Base-by-base conservation (phyloP, 1,284 basidiomycete genomes). In the Marasmius tenuissimus region DNA sequence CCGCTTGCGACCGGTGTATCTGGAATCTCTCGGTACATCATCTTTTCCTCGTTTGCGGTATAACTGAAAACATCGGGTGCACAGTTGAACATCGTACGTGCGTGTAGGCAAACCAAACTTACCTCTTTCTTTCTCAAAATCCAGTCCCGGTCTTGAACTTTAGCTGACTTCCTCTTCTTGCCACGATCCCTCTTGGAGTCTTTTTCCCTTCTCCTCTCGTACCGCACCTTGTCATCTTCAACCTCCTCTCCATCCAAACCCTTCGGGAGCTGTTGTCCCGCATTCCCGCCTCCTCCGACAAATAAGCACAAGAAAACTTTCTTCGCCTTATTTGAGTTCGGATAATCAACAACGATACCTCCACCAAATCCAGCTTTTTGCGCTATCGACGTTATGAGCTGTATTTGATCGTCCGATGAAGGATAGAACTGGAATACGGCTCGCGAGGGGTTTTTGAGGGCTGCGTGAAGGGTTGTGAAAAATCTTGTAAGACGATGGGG, bases 371-470 rank as follows among this genome's bases (percentile, higher is more conserved):
- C 97, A 5, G 97, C 95, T 65, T 88, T 89, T 70, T 96, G 95
- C 1, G 97, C 97, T 67, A 91, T 91, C 4, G 89, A 88, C 54
- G 97, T 98, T 72, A 99, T 97, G 63, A 99, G 87, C 67, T 93
- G 91, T 68, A 98, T 90, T 77, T 98, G 96, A 73, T 98, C 94
- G 76, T 98, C 96, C 2, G 91, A 93, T 1, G 92, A 90, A 8
- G 96, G 96, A 75, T 98, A 98, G 75, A 98, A 98, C 70, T 98
- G 96, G 68, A 99, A 88, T 11, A 99, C 86, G 3, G 96, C 97
- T 22, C 97, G 87, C 0, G 96, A 93, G 3, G 96, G 96, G 73
- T 96, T 95, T 53, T 91, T 87, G 10, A 99, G 86, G 3, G 90
- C 86, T 1, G 96, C 94, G 77, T 98, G 94, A 33, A 99, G 86